Evolutionary conservation across 139 green algal genomes (phyloP), one percentile per base, ranked within the genome.

Genomic region (Chara braunii): DNA sequence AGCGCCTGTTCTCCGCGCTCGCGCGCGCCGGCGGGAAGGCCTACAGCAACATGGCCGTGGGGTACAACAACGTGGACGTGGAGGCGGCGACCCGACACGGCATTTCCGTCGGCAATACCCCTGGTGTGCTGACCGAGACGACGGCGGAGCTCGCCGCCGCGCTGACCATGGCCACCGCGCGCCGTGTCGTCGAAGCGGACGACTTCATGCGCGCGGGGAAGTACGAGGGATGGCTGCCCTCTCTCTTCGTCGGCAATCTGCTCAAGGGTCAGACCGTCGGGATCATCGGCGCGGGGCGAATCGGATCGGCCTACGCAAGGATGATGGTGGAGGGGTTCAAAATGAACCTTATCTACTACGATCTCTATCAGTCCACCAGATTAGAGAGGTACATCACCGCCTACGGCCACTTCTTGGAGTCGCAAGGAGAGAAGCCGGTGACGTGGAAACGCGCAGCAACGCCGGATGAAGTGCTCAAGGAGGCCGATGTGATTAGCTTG

Each of bases 251-350:
- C 3, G 90, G 86, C 42, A 79, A 85, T 40, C 68, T 90, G 60
- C 85, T 90, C 48, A 86, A 94, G 83, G 80, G 85, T 55, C 93
- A 95, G 79, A 95, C 86, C 12, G 88, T 98, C 4, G 92, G 92
- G 51, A 94, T 98, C 68, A 84, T 98, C 31, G 92, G 92, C 7
- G 91, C 92, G 0, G 92, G 92, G 0, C 84, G 90, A 55, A 97
- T 97, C 56, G 90, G 90, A 31, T 81, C 72, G 11, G 89, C 90
- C 0, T 98, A 97, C 62, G 93, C 92, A 1, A 83, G 86, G 67
- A 98, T 98, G 92, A 94, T 98, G 87, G 88, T 80, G 23, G 92
- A 98, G 74, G 92, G 92, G 0, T 94, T 98, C 88, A 98, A 98
- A 77, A 96, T 95, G 86, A 84, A 98, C 83, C 62, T 98, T 7